Evolutionary conservation across 495 filamentous ascomycete species (phyloP).

Genomic region (Chaetomium fimeti): DNA sequence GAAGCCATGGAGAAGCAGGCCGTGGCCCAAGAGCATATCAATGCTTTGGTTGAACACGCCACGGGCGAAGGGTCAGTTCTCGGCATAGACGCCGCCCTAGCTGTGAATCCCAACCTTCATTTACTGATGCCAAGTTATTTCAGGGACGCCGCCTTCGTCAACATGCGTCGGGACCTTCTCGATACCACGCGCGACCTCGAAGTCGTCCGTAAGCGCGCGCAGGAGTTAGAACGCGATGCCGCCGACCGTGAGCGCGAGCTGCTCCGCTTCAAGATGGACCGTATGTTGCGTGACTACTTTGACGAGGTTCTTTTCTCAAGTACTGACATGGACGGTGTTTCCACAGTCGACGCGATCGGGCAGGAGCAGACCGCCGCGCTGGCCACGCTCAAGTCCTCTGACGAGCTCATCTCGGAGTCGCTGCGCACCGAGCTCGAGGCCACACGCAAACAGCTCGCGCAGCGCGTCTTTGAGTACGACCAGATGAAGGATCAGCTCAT

Average conservation of each 20-base stretch:
- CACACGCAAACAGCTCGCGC: constrained; percentile 44
- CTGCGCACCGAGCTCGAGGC: constrained; percentile 52
- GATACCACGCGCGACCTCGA: constrained; percentile 36
- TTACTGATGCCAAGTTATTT: constrained; percentile 42
- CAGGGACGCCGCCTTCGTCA: constrained; percentile 41
- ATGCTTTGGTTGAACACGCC: constrained; percentile 47
- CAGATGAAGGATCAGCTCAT: constrained; percentile 53
- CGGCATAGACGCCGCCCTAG: constrained; percentile 24
- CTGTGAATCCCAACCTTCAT: constrained; percentile 28
- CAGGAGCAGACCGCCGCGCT: constrained; percentile 49
- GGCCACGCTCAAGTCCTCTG: constrained; percentile 52
- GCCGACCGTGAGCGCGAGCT: constrained; percentile 50
- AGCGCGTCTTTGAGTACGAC: constrained; percentile 47
- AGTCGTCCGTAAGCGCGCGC: constrained; percentile 39
- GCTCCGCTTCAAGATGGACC: constrained; percentile 40
- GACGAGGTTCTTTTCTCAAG: neutral
- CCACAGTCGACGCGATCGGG: constrained; percentile 48
- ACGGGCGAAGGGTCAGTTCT: constrained; percentile 51
- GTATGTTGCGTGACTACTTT: constrained; percentile 28
- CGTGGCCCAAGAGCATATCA: constrained; percentile 51
- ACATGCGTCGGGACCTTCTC: constrained; percentile 40
- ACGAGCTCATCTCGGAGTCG: constrained; percentile 52
- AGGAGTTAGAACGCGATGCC: constrained; percentile 46
- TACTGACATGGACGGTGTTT: neutral
- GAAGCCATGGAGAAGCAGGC: constrained; percentile 52